Evolutionary conservation across 768 basidiomycete genomes (phyloP).

Genomic region (Cytidiella melzeri): DNA sequence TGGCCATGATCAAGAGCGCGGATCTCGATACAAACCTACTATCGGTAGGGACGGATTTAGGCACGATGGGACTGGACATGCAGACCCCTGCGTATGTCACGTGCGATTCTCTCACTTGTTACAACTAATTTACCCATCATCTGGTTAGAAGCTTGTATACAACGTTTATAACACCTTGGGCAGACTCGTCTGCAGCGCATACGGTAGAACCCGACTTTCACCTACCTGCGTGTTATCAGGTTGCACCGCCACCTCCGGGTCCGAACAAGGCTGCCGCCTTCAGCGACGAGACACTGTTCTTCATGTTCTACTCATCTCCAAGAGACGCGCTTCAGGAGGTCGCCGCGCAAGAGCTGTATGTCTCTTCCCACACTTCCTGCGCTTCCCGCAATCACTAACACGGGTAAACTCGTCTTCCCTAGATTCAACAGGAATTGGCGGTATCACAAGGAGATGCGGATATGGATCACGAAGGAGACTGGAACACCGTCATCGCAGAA

Average conservation of each 20-base stretch:
- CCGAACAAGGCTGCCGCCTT: conserved; percentile 77
- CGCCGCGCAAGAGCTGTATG: conserved; percentile 92
- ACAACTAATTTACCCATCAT: not conserved
- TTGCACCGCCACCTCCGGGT: conserved; percentile 80
- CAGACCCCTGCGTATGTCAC: conserved; percentile 67
- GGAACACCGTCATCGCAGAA: conserved; percentile 72
- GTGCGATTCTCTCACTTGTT: not conserved
- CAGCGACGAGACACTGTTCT: conserved; percentile 94
- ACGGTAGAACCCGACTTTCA: conserved; percentile 90
- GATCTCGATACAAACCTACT: conserved; percentile 79
- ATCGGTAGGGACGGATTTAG: conserved; percentile 85
- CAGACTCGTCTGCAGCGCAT: conserved; percentile 80
- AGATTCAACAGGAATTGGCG: conserved; percentile 96
- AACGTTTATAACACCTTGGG: conserved; percentile 95
- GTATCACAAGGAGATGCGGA: conserved; percentile 86
- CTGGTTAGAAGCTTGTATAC: conserved; percentile 72
- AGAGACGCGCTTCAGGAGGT: conserved; percentile 90
- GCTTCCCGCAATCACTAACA: conserved; percentile 1
- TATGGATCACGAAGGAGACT: conserved; percentile 85
- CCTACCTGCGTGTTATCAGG: conserved; percentile 88
- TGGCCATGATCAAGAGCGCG: conserved; percentile 83
- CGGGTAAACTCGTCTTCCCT: conserved; percentile 6
- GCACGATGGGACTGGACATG: conserved; percentile 90
- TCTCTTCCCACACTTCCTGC: conserved; percentile 21
- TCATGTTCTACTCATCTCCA: conserved; percentile 95